phyloP scores from a whole-genome alignment of 2,329 filamentous ascomycete species.

The Epichloe hybrida region DNA sequence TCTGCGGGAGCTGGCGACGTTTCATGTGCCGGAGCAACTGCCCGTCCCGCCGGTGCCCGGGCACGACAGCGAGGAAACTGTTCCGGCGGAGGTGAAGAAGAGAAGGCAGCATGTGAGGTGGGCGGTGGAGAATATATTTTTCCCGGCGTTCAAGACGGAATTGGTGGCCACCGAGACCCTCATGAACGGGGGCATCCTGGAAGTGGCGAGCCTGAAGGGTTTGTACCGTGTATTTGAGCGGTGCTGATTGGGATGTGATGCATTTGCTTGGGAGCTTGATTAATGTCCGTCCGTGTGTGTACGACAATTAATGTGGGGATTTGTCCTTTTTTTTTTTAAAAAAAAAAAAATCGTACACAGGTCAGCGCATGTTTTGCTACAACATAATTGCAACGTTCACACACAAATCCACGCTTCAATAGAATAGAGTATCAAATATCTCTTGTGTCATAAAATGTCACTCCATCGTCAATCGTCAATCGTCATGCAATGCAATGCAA shows the following conservation, averaged over 20 bases:
- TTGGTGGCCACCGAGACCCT: slow-evolving; percentile 70
- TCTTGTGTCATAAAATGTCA: too few relatives aligned
- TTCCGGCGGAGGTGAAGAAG: slow-evolving; percentile 37
- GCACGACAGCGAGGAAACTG: slow-evolving; percentile 21
- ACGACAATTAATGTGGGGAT: background rate
- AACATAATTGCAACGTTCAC: too few relatives aligned
- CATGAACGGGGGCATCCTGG: slow-evolving; percentile 61
- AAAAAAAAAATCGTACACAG: too few relatives aligned
- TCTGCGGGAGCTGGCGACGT: slow-evolving; percentile 71
- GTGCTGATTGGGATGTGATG: slow-evolving; percentile 44
- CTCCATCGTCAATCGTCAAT: too few relatives aligned
- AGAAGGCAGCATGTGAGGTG: slow-evolving; percentile 58
- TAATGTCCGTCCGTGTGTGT: background rate
- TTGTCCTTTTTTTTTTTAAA: background rate
- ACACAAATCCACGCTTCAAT: background rate
- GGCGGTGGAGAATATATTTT: slow-evolving; percentile 73
- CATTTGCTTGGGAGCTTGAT: background rate
- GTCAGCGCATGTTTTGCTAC: too few relatives aligned
- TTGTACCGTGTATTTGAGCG: slow-evolving; percentile 91
- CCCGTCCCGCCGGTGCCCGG: slow-evolving; percentile 34
- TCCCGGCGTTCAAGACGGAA: slow-evolving; percentile 74
- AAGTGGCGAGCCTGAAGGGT: slow-evolving; percentile 84
- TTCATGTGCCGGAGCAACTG: slow-evolving; percentile 80
- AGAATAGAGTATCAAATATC: background rate
- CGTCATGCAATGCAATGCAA: too few relatives aligned